Conservation (phyloP, 208 protist species). For the Trypanosoma avium region DNA sequence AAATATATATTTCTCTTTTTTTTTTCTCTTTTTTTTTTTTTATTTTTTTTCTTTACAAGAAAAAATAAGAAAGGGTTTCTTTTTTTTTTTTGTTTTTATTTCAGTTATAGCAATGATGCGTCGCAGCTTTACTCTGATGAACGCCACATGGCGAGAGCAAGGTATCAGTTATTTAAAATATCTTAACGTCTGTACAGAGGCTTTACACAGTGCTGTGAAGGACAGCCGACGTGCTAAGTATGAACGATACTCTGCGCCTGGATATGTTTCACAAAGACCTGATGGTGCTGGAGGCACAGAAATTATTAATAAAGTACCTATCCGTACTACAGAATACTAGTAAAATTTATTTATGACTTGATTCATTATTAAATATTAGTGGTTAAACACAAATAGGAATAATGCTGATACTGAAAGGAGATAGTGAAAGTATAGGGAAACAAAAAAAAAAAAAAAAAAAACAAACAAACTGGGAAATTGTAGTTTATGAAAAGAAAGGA, state of each 20-base stretch:
- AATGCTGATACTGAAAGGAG: no score
- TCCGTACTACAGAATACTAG: constrained; percentile 80
- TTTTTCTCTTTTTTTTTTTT: not conserved
- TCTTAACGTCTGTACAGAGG: constrained; percentile 87
- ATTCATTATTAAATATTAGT: not conserved
- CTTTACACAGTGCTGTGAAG: constrained; percentile 79
- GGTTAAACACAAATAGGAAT: no score
- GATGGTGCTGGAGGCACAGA: constrained; percentile 65
- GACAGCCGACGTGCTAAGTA: constrained; percentile 68
- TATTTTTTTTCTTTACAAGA: constrained; percentile 6
- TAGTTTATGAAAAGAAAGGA: no score
- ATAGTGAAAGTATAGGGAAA: not conserved
- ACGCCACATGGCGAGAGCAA: constrained; percentile 77
- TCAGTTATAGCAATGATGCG: constrained; percentile 48
- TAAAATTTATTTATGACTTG: not conserved
- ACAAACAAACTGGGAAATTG: not conserved
- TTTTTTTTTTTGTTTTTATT: not conserved
- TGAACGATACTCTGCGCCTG: constrained; percentile 64
- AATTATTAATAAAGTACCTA: constrained; percentile 69
- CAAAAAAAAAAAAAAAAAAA: not conserved
- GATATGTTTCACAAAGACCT: constrained; percentile 60
- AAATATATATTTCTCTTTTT: not conserved
- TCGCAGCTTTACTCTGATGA: constrained; percentile 48
- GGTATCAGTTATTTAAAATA: constrained; percentile 92
- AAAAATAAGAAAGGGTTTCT: not conserved